These are phyloP conservation scores for Amanita fuliginea DNA, from an alignment of 768 basidiomycete genomes.

Conservation along the genomic window DNA sequence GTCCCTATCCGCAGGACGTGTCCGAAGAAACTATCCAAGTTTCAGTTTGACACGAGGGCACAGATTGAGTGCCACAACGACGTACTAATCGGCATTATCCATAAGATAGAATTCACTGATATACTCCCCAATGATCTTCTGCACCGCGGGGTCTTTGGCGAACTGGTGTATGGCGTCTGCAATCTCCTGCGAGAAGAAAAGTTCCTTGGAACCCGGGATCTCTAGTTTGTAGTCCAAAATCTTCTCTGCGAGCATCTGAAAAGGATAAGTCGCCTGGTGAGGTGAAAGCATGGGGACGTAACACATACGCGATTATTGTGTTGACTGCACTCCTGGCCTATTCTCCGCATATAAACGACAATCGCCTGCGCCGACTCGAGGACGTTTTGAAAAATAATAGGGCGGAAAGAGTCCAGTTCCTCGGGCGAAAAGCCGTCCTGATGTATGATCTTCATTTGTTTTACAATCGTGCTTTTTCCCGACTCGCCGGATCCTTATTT, in stretches of 20 bases:
- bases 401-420: conserved; percentile 67
- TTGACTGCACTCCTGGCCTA: conserved; percentile 67
- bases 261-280: neutral
- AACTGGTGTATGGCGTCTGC: conserved; percentile 58
- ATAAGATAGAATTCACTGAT: conserved; percentile 81
- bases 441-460: conserved; percentile 99
- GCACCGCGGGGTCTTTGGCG: conserved; percentile 60
- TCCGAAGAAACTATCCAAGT: conserved; percentile 60
- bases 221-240: conserved; percentile 51
- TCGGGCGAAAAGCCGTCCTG: conserved; percentile 77
- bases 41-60: neutral
- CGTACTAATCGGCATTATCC: conserved; percentile 89
- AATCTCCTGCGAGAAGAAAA: conserved; percentile 46
- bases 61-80: conserved; percentile 20
- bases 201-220: conserved; percentile 25
- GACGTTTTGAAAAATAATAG: conserved; percentile 77
- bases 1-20: conserved; percentile 77
- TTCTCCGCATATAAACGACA: conserved; percentile 77
- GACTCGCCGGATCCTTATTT: conserved; percentile 82
- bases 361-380: conserved; percentile 84
- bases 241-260: conserved; percentile 36
- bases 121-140: conserved; percentile 43
- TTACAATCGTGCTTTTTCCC: conserved; percentile 92
- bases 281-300: conserved; percentile 1
- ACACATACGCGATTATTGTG: conserved; percentile 46